A percentile compares a stretch with the other conserved stretches of the same genome.
phyloP scores from a whole-genome alignment of 257 asterid species.

The Scutellaria minor region DNA sequence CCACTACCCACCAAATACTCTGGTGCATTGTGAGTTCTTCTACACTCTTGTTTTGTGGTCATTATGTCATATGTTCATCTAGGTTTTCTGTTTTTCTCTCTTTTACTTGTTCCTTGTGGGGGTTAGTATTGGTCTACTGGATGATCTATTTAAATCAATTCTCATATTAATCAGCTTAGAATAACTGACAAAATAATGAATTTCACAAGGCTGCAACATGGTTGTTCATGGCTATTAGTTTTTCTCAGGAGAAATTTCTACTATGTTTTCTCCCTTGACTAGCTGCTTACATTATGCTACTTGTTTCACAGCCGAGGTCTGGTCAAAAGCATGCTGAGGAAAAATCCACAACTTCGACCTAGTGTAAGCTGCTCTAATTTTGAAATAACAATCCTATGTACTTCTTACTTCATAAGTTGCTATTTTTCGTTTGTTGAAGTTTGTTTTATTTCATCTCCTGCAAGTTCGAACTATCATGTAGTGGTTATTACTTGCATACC shows the following conservation, averaged over 20 bases:
- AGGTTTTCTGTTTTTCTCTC: not conserved
- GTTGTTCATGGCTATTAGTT: constrained; percentile 17
- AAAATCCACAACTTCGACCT: constrained; percentile 84
- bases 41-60: not conserved
- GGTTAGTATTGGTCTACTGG: not conserved
- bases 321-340: constrained; percentile 92
- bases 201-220: constrained; percentile 1
- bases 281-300: constrained; percentile 30
- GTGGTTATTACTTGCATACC: not conserved
- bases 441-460: constrained; percentile 9
- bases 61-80: not conserved
- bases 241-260: constrained; percentile 14
- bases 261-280: constrained; percentile 1
- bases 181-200: not conserved
- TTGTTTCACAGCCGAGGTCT: constrained; percentile 73
- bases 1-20: constrained; percentile 85
- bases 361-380: constrained; percentile 57
- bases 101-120: not conserved
- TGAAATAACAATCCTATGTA: not conserved
- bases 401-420: constrained; percentile 24
- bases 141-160: constrained; percentile 8
- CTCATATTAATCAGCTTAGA: constrained; percentile 2
- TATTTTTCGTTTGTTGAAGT: constrained; percentile 12
- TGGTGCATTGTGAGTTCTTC: constrained; percentile 72
- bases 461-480: not conserved